Base-by-base conservation (phyloP, 805 yeast species). In the Schizosaccharomyces japonicus region DNA sequence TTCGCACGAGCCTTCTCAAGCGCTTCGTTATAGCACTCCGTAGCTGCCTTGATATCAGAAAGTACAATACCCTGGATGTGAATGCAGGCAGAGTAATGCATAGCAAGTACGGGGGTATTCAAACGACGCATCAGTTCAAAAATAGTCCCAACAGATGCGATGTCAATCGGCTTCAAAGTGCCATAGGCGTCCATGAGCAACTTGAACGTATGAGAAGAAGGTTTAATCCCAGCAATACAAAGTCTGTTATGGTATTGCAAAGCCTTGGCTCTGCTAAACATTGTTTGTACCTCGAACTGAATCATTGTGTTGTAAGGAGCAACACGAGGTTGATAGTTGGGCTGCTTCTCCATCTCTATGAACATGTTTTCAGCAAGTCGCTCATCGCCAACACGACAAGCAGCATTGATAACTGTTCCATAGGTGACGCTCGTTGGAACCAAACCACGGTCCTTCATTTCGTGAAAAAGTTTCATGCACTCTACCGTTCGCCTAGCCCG, bases 251-350 rank as follows among this genome's bases (percentile, higher is more conserved):
- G 63, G 31, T 58, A 54, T 4, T 56, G 49, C 33, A 60, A 50
- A 2, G 67, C 67, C 4, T 54, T 51, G 10, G 50, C 52, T 10
- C 62, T 55, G 49, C 65, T 62, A 6, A 53, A 49, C 44, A 54
- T 53, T 15, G 42, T 36, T 23, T 36, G 42, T 11, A 36, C 42
- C 23, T 36, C 42, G 8, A 36, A 62, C 52, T 62, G 64, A 51
- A 66, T 54, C 56, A 66, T 52, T 15, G 55, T 55, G 52, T 66
- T 66, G 55, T 58, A 65, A 4, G 66, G 65, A 8, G 64, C 63
- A 13, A 60, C 55, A 17, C 54, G 52, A 5, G 63, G 57, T 5
- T 48, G 53, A 49, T 60, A 61, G 26, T 51, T 49, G 5, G 58
- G 52, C 11, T 57, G 55, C 5, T 30, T 32, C 48, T 63, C 66